These are phyloP conservation scores for Apophysomyces trapeziformis DNA, from an alignment of 371 early-diverging fungal species.

Conservation along the genomic window DNA sequence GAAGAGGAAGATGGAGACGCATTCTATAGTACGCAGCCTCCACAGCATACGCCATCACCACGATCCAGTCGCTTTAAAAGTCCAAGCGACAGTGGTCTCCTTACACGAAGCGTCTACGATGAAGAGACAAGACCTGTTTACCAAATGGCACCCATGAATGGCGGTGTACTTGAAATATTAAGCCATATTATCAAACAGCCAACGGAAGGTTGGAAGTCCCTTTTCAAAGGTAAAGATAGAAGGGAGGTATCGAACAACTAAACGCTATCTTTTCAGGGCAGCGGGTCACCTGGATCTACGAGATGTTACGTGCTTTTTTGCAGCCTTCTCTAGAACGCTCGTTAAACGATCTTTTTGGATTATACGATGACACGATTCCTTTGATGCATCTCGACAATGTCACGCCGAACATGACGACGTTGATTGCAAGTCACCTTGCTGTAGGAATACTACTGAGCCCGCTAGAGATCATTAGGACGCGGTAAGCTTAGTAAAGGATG, in stretches of 20 bases:
- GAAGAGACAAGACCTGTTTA: constrained; percentile 60
- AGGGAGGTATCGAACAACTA: neutral
- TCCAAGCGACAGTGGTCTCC: constrained; percentile 17
- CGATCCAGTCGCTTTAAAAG: constrained; percentile 12
- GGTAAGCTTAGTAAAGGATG: constrained; percentile 31
- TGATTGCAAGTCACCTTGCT: constrained; percentile 69
- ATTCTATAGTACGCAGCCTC: constrained; percentile 35
- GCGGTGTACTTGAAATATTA: constrained; percentile 60
- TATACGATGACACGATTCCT: constrained; percentile 80
- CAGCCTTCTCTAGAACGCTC: constrained; percentile 76
- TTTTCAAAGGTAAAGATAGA: constrained; percentile 63
- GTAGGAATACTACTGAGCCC: constrained; percentile 78
- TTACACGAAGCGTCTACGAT: constrained; percentile 60
- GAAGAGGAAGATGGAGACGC: constrained; percentile 39
- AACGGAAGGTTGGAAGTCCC: constrained; percentile 66
- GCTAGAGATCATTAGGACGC: constrained; percentile 74
- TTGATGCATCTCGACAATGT: constrained; percentile 66
- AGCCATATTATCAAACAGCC: constrained; percentile 57
- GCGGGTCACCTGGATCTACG: constrained; percentile 72
- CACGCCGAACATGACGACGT: constrained; percentile 67
- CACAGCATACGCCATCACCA: constrained; percentile 4
- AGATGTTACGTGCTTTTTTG: constrained; percentile 68
- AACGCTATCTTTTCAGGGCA: constrained; percentile 62
- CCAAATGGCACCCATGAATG: constrained; percentile 64
- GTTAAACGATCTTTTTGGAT: constrained; percentile 75